Percentiles rank a stretch among this genome's conserved stretches.
These are phyloP conservation scores for Didymosphaeria variabile DNA, from an alignment of 2,329 filamentous ascomycete species.

Conservation along the genomic window DNA sequence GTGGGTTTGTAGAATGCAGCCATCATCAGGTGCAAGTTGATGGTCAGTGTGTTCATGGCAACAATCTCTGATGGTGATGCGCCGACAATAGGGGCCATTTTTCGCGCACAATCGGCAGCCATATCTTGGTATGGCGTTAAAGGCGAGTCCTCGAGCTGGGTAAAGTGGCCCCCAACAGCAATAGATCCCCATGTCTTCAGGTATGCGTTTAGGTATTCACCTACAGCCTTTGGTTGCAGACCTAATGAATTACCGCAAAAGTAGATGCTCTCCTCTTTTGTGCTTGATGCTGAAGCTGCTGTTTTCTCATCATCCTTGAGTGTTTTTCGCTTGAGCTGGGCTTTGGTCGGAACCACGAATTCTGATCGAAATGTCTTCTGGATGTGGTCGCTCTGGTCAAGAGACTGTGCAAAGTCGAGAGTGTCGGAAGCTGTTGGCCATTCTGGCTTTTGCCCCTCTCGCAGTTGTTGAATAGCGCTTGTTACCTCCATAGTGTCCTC, in stretches of 20 bases:
- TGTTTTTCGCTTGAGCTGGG: constrained; percentile 71
- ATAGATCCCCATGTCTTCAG: constrained; percentile 84
- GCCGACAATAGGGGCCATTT: constrained; percentile 78
- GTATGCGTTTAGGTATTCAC: constrained; percentile 73
- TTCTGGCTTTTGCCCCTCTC: constrained; percentile 40
- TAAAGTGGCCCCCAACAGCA: constrained; percentile 85
- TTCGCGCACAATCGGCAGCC: constrained; percentile 74
- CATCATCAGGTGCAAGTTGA: constrained; percentile 84
- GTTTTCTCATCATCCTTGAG: constrained; percentile 47
- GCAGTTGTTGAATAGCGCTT: constrained; percentile 36
- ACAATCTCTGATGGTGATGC: constrained; percentile 77
- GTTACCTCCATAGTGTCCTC: constrained; percentile 33
- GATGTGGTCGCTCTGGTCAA: constrained; percentile 44
- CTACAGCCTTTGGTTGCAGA: constrained; percentile 76
- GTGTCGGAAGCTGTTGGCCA: constrained; percentile 36
- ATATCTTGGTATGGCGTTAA: constrained; percentile 79
- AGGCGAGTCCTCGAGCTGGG: constrained; percentile 71
- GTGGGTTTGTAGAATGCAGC: constrained; percentile 82
- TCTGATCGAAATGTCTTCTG: constrained; percentile 63
- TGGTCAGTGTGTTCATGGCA: constrained; percentile 86
- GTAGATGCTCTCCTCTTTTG: constrained; percentile 68
- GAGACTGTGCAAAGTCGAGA: constrained; percentile 35
- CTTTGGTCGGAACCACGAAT: constrained; percentile 79
- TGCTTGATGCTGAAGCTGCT: constrained; percentile 37
- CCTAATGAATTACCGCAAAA: constrained; percentile 91